Percentiles rank a stretch among this genome's conserved stretches.
These are phyloP conservation scores for Leersia perrieri DNA, from an alignment of 176 grass and related monocot genomes.

Conservation along the genomic window DNA sequence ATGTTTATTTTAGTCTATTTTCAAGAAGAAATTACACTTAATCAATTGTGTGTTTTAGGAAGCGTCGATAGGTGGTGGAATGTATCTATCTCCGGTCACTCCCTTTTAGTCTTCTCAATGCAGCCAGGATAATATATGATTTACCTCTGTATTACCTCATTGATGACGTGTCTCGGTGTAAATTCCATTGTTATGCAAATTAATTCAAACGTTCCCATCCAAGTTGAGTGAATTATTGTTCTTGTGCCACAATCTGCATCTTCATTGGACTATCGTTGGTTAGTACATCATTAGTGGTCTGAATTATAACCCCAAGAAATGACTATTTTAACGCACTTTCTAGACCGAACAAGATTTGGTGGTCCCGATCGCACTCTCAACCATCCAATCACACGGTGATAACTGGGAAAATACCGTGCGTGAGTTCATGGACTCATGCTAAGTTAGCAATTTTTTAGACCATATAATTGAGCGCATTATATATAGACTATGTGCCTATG, in stretches of 20 bases:
- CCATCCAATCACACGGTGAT: not conserved
- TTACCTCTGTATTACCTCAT: not conserved
- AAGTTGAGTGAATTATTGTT: slow-evolving; percentile 32
- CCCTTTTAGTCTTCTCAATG: not conserved
- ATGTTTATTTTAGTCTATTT: not conserved
- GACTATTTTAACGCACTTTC: not conserved
- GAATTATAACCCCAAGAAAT: slow-evolving; percentile 14
- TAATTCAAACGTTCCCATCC: not conserved
- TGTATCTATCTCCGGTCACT: not conserved
- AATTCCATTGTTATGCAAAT: not conserved
- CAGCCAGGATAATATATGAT: not conserved
- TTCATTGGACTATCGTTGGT: not conserved
- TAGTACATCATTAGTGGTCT: not conserved
- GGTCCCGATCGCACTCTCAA: not conserved
- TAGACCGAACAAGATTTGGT: slow-evolving; percentile 1
- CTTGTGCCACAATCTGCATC: not conserved
- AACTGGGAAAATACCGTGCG: not conserved
- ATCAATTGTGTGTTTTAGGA: too few species aligned
- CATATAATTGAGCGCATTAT: slow-evolving; percentile 56
- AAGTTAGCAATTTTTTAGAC: slow-evolving; percentile 28
- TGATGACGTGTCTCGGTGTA: not conserved
- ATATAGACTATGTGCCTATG: not conserved
- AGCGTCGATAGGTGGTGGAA: not conserved
- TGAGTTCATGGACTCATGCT: slow-evolving; percentile 19
- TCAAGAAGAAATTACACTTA: too few species aligned